Evolutionary conservation across 768 basidiomycete species (phyloP), one percentile per base, ranked within the genome.

Genomic region (Hydnum rufescens): DNA sequence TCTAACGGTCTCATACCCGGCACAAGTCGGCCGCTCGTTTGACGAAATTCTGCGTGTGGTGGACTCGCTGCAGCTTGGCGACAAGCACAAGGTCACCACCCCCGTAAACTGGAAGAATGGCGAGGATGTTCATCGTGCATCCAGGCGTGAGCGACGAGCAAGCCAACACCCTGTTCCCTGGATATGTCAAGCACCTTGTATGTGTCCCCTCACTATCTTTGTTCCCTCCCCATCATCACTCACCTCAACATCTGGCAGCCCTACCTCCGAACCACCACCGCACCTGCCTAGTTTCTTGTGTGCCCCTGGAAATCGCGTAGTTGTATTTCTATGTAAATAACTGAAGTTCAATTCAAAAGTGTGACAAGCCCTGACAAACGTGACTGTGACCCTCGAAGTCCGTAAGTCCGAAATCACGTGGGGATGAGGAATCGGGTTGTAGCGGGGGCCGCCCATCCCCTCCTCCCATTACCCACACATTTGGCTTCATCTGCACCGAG

Each of bases 81-180:
- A 86, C 69, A 84, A 80, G 66, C 71, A 85, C 66, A 59, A 48
- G 31, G 34, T 90, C 55, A 84, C 84, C 23, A 93, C 90, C 4
- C 88, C 88, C 22, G 92, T 85, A 52, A 90, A 95, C 75, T 96
- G 93, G 93, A 77, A 80, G 58, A 80, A 80, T 64, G 89, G 89
- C 42, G 81, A 92, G 3, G 81, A 90, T 63, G 90, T 96, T n/a
- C 54, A 95, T 99, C 62, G 80, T 99, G 42, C 87, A 90, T 64
- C 78, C 87, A 25, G 64, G 71, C 4, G 87, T 96, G 49, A 71
- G 70, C 55, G 80, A 80, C 63, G 87, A 95, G 25, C 84, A 96
- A 66, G 90, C 89, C 25, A 82, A 86, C 71, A 77, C 77, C 56
- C 69, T 95, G 55, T 97, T 96, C 82, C 87, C 88, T 29, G 36